Evolutionary conservation across 441 rosid species (phyloP).

Genomic region (Heliophila coronopifolia): DNA sequence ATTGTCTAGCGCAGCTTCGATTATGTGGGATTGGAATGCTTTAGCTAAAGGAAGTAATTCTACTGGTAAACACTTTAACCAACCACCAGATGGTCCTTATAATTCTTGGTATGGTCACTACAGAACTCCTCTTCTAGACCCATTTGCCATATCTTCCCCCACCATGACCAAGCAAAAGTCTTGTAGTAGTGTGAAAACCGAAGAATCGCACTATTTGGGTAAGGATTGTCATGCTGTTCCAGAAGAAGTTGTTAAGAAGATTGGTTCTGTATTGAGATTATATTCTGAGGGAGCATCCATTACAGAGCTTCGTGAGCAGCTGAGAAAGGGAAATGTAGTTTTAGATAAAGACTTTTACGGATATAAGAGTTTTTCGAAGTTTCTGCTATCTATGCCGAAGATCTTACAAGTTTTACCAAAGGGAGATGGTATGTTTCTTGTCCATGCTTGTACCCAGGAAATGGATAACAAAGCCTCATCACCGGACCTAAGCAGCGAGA

Average conservation of each 20-base stretch:
- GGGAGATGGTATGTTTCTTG: slow-evolving; percentile 37
- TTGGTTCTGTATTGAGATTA: slow-evolving; percentile 39
- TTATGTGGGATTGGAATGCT: slow-evolving; percentile 78
- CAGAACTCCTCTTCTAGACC: slow-evolving; percentile 60
- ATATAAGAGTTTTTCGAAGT: slow-evolving; percentile 43
- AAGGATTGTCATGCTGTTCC: slow-evolving; percentile 35
- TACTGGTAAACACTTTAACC: slow-evolving; percentile 58
- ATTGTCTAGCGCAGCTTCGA: slow-evolving; percentile 78
- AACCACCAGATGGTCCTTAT: slow-evolving; percentile 85
- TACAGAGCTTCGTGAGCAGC: slow-evolving; percentile 44
- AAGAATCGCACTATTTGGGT: slow-evolving; percentile 25
- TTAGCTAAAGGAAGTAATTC: slow-evolving; percentile 44
- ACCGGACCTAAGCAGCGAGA: neutral
- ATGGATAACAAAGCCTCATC: slow-evolving; percentile 25
- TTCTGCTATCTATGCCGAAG: slow-evolving; percentile 61
- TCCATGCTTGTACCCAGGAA: slow-evolving; percentile 28
- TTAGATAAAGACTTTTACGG: slow-evolving; percentile 61
- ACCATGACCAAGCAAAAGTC: slow-evolving; percentile 23
- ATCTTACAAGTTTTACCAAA: slow-evolving; percentile 38
- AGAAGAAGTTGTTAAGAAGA: slow-evolving; percentile 39
- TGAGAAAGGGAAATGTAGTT: slow-evolving; percentile 33
- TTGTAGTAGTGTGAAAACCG: slow-evolving; percentile 11
- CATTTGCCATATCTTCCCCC: slow-evolving; percentile 32
- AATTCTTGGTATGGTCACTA: slow-evolving; percentile 88
- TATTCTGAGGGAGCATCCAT: slow-evolving; percentile 52